A percentile compares a stretch with the other conserved stretches of the same genome.
Conservation (phyloP, 148 eudicot species). For the Linanthus parryae region DNA sequence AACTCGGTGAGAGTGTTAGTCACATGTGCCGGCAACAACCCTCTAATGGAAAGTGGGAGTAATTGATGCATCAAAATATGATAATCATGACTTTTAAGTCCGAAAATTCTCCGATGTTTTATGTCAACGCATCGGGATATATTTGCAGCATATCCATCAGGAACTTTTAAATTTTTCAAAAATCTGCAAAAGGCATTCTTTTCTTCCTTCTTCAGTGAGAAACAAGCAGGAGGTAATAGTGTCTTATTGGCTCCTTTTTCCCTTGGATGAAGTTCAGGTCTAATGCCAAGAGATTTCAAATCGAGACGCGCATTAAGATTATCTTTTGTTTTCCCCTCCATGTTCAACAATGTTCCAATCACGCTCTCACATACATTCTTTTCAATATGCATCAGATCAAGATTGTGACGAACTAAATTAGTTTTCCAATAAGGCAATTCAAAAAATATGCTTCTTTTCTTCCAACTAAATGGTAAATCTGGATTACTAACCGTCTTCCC, state of each 20-base stretch:
- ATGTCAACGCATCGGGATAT: background rate
- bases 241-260: background rate
- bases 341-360: slow-evolving; percentile 1
- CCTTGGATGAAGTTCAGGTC: background rate
- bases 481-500: background rate
- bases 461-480: slow-evolving; percentile 13
- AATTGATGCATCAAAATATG: background rate
- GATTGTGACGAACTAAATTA: no score
- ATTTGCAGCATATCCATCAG: background rate
- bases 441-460: slow-evolving; percentile 11
- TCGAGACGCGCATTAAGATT: background rate
- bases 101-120: background rate
- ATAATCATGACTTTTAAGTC: background rate
- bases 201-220: background rate
- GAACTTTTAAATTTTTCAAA: background rate
- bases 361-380: slow-evolving; percentile 16
- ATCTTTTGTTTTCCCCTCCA: background rate
- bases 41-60: background rate
- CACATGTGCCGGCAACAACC: background rate
- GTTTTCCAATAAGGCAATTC: slow-evolving; percentile 9
- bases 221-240: background rate
- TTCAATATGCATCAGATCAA: slow-evolving; percentile 13
- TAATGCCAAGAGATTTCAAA: background rate
- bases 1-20: background rate
- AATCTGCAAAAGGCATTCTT: background rate